phyloP scores from a whole-genome alignment of 1,139 yeast genomes.

The Scheffersomyces lignicola region DNA sequence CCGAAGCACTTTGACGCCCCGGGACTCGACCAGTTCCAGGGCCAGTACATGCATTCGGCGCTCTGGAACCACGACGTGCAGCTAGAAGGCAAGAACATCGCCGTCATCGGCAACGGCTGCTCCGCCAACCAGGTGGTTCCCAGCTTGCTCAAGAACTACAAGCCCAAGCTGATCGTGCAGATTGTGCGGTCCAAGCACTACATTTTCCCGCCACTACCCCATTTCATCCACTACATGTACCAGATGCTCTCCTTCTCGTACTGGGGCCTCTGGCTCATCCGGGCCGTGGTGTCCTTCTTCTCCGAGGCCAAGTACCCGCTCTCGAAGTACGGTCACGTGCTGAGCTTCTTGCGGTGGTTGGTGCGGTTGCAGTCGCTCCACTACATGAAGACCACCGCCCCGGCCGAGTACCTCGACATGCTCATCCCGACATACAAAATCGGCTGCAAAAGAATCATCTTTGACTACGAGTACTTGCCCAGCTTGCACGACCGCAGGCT shows the following conservation, averaged over 20 bases:
- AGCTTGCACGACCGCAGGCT: conserved; percentile 33
- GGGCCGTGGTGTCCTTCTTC: conserved; percentile 26
- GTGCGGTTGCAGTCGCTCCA: conserved; percentile 18
- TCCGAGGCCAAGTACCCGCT: conserved; percentile 41
- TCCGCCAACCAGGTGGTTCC: conserved; percentile 46
- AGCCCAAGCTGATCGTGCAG: conserved; percentile 33
- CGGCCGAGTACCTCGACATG: conserved; percentile 31
- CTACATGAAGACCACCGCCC: conserved; percentile 35
- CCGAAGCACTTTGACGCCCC: conserved; percentile 30
- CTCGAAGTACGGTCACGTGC: conserved; percentile 25
- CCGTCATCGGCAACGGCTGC: conserved; percentile 46
- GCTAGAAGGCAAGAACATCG: conserved; percentile 33
- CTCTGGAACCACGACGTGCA: conserved; percentile 45
- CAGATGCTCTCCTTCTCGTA: conserved; percentile 24
- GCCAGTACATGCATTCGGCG: conserved; percentile 49
- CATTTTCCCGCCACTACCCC: conserved; percentile 41
- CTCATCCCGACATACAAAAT: conserved; percentile 41
- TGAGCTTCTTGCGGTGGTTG: conserved; percentile 27
- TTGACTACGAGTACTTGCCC: conserved; percentile 39
- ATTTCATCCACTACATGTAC: conserved; percentile 21
- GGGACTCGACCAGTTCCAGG: conserved; percentile 45
- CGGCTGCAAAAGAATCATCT: conserved; percentile 46
- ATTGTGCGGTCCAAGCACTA: conserved; percentile 39
- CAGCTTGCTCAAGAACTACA: conserved; percentile 28
- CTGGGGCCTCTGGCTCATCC: conserved; percentile 25